Percentiles rank a stretch among this genome's conserved stretches.
These are phyloP conservation scores for Canavalia ensiformis DNA, from an alignment of 306 rosid species.

Conservation along the genomic window DNA sequence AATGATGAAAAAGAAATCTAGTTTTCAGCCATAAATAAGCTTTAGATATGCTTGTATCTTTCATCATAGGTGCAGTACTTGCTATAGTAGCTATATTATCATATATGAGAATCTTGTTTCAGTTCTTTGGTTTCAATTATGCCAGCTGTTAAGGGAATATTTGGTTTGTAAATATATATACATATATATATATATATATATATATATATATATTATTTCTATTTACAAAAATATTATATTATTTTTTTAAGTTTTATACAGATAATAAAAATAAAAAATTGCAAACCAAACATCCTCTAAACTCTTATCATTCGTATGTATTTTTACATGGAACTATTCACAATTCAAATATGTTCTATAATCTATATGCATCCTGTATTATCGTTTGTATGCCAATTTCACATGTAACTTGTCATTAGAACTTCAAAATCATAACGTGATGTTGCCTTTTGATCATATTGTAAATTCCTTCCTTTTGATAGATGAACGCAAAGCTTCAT, in stretches of 20 bases:
- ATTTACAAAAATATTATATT: too few species aligned
- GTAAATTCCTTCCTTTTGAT: background rate
- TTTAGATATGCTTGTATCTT: too few species aligned
- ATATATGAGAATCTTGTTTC: background rate
- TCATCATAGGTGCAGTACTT: background rate
- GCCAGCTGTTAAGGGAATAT: too few species aligned
- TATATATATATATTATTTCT: too few species aligned
- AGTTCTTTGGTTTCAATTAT: background rate
- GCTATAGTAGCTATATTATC: background rate
- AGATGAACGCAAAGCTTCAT: slow-evolving; percentile 68
- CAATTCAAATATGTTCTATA: background rate
- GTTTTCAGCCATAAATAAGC: too few species aligned
- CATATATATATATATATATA: too few species aligned
- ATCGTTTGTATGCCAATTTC: background rate
- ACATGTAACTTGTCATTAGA: background rate
- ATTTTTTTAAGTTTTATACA: too few species aligned
- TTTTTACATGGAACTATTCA: background rate
- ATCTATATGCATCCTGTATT: background rate
- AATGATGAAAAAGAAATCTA: too few species aligned
- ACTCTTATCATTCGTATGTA: background rate
- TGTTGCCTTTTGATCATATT: background rate
- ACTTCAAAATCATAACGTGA: background rate
- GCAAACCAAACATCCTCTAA: too few species aligned
- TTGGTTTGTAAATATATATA: too few species aligned
- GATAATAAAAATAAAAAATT: too few species aligned